These are phyloP conservation scores for Stachybotrys chartarum DNA, from an alignment of 2,329 filamentous ascomycete species.

Conservation along the genomic window DNA sequence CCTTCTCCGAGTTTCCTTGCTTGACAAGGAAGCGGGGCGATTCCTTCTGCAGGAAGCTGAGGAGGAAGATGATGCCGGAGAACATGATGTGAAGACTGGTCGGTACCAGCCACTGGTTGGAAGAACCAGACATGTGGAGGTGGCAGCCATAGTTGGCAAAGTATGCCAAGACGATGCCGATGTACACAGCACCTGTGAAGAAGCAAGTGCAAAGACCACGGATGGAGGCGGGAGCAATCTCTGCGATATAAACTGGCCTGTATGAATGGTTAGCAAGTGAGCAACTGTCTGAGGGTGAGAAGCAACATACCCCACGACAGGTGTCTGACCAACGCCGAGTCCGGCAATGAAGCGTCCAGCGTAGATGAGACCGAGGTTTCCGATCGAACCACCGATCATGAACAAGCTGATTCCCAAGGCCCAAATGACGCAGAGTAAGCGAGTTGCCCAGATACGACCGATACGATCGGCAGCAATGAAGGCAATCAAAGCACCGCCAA, in stretches of 20 bases:
- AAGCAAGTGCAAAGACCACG: slow-evolving; percentile 64
- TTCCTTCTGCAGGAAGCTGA: slow-evolving; percentile 63
- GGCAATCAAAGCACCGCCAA: slow-evolving; percentile 59
- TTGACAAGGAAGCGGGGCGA: slow-evolving; percentile 67
- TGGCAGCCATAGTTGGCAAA: slow-evolving; percentile 62
- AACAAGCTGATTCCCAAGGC: slow-evolving; percentile 52
- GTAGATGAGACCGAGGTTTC: slow-evolving; percentile 50
- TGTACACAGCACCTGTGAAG: slow-evolving; percentile 53
- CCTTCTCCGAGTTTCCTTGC: slow-evolving; percentile 51
- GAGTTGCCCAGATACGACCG: slow-evolving; percentile 56
- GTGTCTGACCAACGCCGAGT: slow-evolving; percentile 58
- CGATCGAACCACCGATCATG: slow-evolving; percentile 43
- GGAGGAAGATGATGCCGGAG: slow-evolving; percentile 60
- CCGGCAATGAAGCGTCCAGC: slow-evolving; percentile 61
- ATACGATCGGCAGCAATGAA: slow-evolving; percentile 53
- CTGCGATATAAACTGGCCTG: slow-evolving; percentile 62
- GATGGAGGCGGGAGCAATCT: slow-evolving; percentile 61
- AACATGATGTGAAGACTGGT: slow-evolving; percentile 75
- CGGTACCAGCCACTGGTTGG: slow-evolving; percentile 56
- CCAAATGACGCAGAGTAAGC: slow-evolving; percentile 50
- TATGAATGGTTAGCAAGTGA: not conserved
- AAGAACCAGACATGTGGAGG: slow-evolving; percentile 39
- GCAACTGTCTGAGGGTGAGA: not conserved
- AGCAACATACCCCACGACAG: slow-evolving; percentile 46
- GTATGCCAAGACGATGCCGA: slow-evolving; percentile 73